Evolutionary conservation across 208 protist species (phyloP).

Genomic region (Wallacemonas sp.): DNA sequence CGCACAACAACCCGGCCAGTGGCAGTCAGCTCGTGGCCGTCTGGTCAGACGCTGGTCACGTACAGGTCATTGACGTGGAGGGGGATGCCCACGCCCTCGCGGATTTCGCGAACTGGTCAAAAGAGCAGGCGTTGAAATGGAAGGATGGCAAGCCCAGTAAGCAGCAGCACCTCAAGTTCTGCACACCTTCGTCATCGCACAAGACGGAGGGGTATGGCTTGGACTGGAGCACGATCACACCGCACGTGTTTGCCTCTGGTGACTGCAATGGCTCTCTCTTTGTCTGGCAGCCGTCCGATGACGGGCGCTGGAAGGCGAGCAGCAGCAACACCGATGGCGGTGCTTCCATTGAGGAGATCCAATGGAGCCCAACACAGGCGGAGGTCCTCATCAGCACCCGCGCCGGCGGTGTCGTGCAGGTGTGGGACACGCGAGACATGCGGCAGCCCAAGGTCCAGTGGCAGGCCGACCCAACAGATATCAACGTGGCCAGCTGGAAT

Average conservation of each 20-base stretch:
- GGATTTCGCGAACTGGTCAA: constrained; percentile 80
- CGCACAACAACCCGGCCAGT: constrained; percentile 57
- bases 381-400: constrained; percentile 86
- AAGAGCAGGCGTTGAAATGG: constrained; percentile 65
- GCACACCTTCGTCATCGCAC: constrained; percentile 83
- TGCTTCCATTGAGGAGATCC: constrained; percentile 95
- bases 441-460: constrained; percentile 66
- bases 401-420: constrained; percentile 79
- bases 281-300: constrained; percentile 82
- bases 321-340: constrained; percentile 52
- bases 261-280: constrained; percentile 93
- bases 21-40: constrained; percentile 88
- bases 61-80: constrained; percentile 93
- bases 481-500: constrained; percentile 98
- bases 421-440: constrained; percentile 94
- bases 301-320: constrained; percentile 74
- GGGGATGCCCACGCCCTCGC: constrained; percentile 75
- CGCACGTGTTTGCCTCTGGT: constrained; percentile 84
- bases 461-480: constrained; percentile 90
- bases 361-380: constrained; percentile 95
- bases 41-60: constrained; percentile 94
- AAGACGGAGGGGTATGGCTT: constrained; percentile 96
- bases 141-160: constrained; percentile 35
- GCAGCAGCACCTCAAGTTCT: constrained; percentile 61
- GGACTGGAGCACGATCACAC: constrained; percentile 92